Conservation (phyloP, 129 eudicot species). For the Flaveria trinervia region DNA sequence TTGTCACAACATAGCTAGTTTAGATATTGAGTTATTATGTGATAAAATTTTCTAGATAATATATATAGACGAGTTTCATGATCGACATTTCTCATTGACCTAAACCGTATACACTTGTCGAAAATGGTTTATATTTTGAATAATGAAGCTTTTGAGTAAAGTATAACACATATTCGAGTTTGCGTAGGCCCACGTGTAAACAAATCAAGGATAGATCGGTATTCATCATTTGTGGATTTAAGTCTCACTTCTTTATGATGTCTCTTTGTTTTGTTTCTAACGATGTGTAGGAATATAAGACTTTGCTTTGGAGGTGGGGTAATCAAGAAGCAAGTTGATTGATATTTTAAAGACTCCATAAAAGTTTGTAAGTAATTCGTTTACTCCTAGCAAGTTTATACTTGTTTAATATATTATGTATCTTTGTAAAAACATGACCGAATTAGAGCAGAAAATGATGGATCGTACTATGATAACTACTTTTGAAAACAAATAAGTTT, state of each 20-base stretch:
- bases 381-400: neutral
- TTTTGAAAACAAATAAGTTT: neutral
- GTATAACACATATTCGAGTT: neutral
- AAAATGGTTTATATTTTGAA: neutral
- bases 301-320: conserved; percentile 18
- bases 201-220: neutral
- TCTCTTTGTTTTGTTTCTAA: conserved; percentile 14
- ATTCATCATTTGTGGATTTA: neutral
- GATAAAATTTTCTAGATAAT: neutral
- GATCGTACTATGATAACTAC: neutral
- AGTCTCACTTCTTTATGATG: neutral
- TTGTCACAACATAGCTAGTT: neutral
- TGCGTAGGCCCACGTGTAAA: neutral
- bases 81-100: neutral
- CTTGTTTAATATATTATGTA: neutral
- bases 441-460: neutral
- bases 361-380: neutral
- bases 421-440: neutral
- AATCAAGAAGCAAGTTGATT: conserved; percentile 28
- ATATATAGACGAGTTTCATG: no score
- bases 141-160: neutral
- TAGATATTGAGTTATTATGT: neutral
- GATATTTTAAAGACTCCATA: neutral
- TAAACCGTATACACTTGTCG: neutral
- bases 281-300: neutral